These are phyloP conservation scores for Clitoria ternatea DNA, from an alignment of 306 rosid species.

Conservation along the genomic window DNA sequence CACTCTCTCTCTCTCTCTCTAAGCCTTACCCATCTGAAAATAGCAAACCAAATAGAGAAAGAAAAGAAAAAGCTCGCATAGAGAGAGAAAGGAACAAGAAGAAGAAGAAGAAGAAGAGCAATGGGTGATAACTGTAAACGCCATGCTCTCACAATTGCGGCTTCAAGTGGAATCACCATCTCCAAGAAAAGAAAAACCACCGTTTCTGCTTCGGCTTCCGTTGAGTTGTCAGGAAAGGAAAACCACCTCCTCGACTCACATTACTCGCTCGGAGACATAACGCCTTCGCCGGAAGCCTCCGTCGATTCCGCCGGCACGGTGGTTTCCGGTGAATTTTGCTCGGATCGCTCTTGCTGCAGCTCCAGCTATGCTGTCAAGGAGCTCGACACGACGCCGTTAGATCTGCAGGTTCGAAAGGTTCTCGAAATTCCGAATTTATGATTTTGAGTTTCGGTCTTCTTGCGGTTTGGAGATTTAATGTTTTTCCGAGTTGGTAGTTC, in stretches of 20 bases:
- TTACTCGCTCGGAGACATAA: not conserved
- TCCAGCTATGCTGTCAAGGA: conserved; percentile 24
- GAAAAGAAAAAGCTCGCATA: not conserved
- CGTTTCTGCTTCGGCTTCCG: not conserved
- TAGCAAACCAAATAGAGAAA: no score
- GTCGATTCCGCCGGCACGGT: conserved; percentile 6
- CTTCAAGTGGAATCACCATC: conserved; percentile 19
- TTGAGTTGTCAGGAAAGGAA: conserved; percentile 42
- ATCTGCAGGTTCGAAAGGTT: conserved; percentile 65
- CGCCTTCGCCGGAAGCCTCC: conserved; percentile 27
- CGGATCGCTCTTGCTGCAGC: conserved; percentile 49
- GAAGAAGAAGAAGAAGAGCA: not conserved
- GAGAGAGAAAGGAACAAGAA: not conserved
- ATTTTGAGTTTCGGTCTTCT: not conserved
- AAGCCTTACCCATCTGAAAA: conserved; percentile 9
- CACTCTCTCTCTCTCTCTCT: not conserved
- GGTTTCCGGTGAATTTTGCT: conserved; percentile 11
- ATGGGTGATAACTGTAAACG: conserved; percentile 56
- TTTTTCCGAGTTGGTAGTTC: not conserved
- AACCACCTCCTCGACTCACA: not conserved
- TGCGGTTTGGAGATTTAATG: not conserved
- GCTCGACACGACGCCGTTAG: conserved; percentile 27
- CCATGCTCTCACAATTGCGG: conserved; percentile 27
- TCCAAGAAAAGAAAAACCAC: conserved; percentile 52
- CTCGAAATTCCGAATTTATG: conserved; percentile 13